Evolutionary conservation across 176 grass and related monocot species (phyloP), one percentile per base, ranked within the genome.

Genomic region (Puya raimondii): DNA sequence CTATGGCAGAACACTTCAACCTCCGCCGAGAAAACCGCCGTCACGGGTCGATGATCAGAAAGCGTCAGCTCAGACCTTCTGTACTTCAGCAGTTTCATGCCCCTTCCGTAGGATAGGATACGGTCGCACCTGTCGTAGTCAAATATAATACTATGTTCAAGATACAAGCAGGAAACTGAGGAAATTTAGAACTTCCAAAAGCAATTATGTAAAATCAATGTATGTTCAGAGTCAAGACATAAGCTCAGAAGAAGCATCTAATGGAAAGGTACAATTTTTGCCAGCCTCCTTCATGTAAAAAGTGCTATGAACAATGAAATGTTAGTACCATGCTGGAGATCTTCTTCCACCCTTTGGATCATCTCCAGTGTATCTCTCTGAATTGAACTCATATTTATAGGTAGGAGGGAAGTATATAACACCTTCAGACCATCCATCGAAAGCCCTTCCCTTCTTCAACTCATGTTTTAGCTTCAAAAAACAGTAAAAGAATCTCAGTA

Each of bases 381-480:
- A 92, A 68, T 83, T 69, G 6, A 85, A 4, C 65, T 80, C 86
- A 58, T 92, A 92, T 81, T 92, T 97, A 78, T 92, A 97, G 11
- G 93, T 97, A 9, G 93, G 93, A 48, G 93, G 86, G 65, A 97
- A 97, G 71, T 88, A 80, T n/a, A 97, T 64, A 17, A 79, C 29
- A 3, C 89, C 94, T 78, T 97, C 94, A 50, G 54, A 85, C 94
- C 94, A 97, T 0, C 89, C 94, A 21, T 93, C 89, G 66, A 97
- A 93, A 49, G 78, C 80, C 1, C 80, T 53, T 0, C 86, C 89
- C 64, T 97, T 88, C 64, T 29, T 85, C 51, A 97, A 83, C 80
- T 93, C 86, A 3, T 77, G 75, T 74, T 77, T 97, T 78, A 97
- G 82, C 89, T 96, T 82, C 50, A 79, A 47, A 3, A 72, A 67